These are phyloP conservation scores for Starmerella powellii DNA, from an alignment of 805 yeast species.

Conservation along the genomic window DNA sequence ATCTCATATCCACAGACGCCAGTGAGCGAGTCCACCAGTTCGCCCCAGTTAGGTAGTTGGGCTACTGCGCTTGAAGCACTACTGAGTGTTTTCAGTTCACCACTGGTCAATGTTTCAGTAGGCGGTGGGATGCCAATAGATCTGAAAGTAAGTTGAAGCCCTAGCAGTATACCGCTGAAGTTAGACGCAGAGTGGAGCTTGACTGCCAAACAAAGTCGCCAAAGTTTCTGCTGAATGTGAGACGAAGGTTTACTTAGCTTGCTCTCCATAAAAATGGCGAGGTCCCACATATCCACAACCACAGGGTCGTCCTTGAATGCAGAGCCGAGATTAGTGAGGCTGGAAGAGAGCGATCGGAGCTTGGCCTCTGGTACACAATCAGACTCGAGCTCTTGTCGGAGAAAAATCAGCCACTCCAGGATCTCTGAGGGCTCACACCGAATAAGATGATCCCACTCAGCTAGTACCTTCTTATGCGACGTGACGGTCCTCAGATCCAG, in stretches of 20 bases:
- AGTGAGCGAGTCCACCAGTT: not conserved
- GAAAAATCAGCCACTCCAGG: too few relatives aligned
- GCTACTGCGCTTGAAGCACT: not conserved
- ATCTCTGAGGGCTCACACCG: too few relatives aligned
- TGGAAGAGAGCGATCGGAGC: constrained; percentile 1
- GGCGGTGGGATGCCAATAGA: not conserved
- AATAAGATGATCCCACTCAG: too few relatives aligned
- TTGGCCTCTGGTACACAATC: not conserved
- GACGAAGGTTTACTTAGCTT: not conserved
- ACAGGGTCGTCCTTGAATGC: not conserved
- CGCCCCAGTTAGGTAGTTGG: not conserved
- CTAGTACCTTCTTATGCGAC: not conserved
- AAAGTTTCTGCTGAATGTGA: constrained; percentile 1
- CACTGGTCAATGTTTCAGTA: not conserved
- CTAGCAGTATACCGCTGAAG: not conserved
- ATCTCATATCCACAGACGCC: not conserved
- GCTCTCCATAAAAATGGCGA: constrained; percentile 7
- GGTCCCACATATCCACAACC: constrained; percentile 3
- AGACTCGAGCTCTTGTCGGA: not conserved
- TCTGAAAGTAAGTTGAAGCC: not conserved
- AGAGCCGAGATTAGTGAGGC: constrained; percentile 6
- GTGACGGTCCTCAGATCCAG: too few relatives aligned
- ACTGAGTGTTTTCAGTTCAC: not conserved
- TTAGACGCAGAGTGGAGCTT: not conserved
- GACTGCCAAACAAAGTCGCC: constrained; percentile 3